A percentile compares a stretch with the other conserved stretches of the same genome.
Evolutionary conservation across 495 filamentous ascomycete genomes (phyloP).

Genomic region (Aspergillus conjunctus): DNA sequence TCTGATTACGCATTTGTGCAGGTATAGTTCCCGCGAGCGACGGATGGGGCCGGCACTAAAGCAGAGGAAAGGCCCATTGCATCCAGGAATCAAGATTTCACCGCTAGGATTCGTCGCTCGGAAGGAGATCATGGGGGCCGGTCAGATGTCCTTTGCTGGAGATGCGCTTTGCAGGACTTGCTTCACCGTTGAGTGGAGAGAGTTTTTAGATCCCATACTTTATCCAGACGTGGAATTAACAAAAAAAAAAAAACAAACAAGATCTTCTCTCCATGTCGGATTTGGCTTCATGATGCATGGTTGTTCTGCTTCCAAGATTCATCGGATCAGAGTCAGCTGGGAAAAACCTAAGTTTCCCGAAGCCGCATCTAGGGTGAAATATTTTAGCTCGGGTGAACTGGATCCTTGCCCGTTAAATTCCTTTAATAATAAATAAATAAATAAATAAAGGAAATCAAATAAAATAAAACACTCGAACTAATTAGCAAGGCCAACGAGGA

Average conservation of each 20-base stretch:
- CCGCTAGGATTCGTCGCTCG: slow-evolving; percentile 1
- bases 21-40: slow-evolving; percentile 12
- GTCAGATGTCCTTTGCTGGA: background rate
- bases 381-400: background rate
- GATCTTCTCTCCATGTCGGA: background rate
- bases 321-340: background rate
- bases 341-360: background rate
- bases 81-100: background rate
- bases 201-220: background rate
- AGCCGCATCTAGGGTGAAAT: background rate
- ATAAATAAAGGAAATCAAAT: background rate
- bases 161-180: background rate
- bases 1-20: background rate
- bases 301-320: background rate
- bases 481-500: background rate
- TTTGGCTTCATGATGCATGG: background rate
- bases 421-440: background rate
- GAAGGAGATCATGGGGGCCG: slow-evolving; percentile 4
- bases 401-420: background rate
- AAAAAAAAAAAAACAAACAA: background rate
- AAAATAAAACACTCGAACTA: background rate
- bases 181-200: background rate
- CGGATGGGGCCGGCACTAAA: slow-evolving; percentile 24
- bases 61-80: slow-evolving; percentile 1
- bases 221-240: too few relatives aligned